These are phyloP conservation scores for Trichoderma guizhouense DNA, from an alignment of 2,329 filamentous ascomycete genomes.

Conservation along the genomic window DNA sequence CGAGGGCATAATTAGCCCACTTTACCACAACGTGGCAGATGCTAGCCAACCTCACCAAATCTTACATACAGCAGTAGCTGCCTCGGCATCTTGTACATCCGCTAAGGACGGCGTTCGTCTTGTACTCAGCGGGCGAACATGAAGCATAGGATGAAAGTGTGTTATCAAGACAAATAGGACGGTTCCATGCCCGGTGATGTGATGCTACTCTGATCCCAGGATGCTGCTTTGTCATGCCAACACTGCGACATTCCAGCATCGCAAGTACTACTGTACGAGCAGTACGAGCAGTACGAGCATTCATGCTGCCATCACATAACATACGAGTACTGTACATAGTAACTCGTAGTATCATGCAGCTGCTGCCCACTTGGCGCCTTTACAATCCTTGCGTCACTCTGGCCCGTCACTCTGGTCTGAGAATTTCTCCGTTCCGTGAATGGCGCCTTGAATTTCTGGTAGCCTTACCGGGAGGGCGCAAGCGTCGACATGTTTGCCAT, in stretches of 20 bases:
- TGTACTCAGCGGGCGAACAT: background rate
- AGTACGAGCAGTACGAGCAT: background rate
- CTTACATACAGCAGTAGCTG: slow-evolving; percentile 7
- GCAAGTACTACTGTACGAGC: background rate
- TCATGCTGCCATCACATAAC: background rate
- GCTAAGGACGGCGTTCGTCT: background rate
- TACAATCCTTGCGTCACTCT: background rate
- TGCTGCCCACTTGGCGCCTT: background rate
- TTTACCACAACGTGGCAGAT: slow-evolving; percentile 1
- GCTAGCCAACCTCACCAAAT: background rate
- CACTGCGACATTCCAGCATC: background rate
- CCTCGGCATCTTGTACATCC: background rate
- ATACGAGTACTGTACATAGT: background rate
- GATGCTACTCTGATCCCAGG: background rate
- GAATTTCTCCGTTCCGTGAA: slow-evolving; percentile 12
- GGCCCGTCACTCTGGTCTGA: slow-evolving; percentile 7
- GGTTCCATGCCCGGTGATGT: background rate
- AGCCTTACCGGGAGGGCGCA: background rate
- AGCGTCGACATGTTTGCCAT: background rate
- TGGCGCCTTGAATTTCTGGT: background rate
- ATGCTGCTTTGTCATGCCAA: background rate
- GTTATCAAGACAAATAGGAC: background rate
- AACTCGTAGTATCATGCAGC: background rate
- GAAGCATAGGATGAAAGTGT: background rate
- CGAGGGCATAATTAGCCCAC: background rate